Evolutionary conservation across 2,329 filamentous ascomycete genomes (phyloP), one percentile per base, ranked within the genome.

Genomic region (Aspergillus fischeri): DNA sequence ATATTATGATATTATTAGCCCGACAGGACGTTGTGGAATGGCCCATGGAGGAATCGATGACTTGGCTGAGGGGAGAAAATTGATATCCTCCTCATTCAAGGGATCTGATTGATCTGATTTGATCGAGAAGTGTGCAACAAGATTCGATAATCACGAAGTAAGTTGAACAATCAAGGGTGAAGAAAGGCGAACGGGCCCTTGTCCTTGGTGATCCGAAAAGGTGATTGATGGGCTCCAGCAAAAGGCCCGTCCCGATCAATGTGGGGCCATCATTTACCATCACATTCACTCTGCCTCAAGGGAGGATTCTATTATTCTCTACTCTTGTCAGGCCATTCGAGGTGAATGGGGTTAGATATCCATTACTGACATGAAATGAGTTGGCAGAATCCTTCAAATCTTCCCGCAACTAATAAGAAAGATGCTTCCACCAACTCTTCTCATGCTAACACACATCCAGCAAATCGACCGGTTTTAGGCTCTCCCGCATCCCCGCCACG

Each of bases 401-500:
- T 38, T 5, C 8, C 8, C 10, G 4, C 21, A 20, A 5, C 14
- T 38, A 38, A 38, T 38, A 38, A 17, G 32, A 38, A 7, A 38
- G 14, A 38, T 38, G 32, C 32, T 38, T 38, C 32, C 14, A 38
- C 32, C 32, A 38, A 38, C 32, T 38, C 32, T 17, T 38, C 32
- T 17, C 32, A 38, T 7, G 14, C 32, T 38, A 38, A 38, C 14
- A 17, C 32, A 5, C 14, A 14, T 17, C 32, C 32, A 14, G 32
- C 32, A 17, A 17, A 38, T 38, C 32, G 14, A 38, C 32, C 7
- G 32, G 32, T 45, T 47, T 51, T 60, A 56, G 38, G 59, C 48
- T 59, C 59, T 47, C 17, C 10, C 53, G 49, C 35, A 49, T 47
- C 60, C 58, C 60, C 60, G 57, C 60, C 60, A 58, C 60, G 57